Evolutionary conservation across 192 early-diverging fungal genomes (phyloP), one percentile per base, ranked within the genome.

Genomic region (Backusella morwellensis): DNA sequence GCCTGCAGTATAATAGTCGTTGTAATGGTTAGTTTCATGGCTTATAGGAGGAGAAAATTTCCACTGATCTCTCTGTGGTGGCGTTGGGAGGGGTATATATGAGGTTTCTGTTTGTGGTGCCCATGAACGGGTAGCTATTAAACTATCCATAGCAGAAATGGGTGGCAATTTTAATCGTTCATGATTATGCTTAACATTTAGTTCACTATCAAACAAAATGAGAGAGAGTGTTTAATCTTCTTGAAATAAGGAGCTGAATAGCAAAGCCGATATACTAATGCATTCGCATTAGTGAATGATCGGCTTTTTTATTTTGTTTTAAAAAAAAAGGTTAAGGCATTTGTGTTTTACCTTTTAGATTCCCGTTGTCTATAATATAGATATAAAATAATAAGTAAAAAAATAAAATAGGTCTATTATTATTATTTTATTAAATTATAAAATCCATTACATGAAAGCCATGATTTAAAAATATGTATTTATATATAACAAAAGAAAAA

Each of bases 91-190:
- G 26, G 23, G 44, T 42, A 17, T 32, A 23, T 72, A 34, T n/a
- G 56, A 41, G 8, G 70, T 5, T 12, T 54, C 14, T 23, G 35
- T 21, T 29, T 47, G 41, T 72, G 73, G 73, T 32, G 17, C 44
- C 73, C 73, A 74, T 35, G 36, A 38, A 41, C 73, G 73, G 11
- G 3, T 66, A 6, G 73, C 54, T 41, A 74, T 40, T 29, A 56
- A 66, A 17, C 40, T 35, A 41, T 74, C 56, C 56, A 74, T 74
- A 40, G 56, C 56, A 63, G 73, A 74, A 17, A 74, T 74, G 2
- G 73, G 73, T 32, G 73, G 73, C 9, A 74, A 14, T 26, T 63
- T 74, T 17, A 74, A 63, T 38, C 54, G 47, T 38, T 63, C 72
- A 32, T 47, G 56, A 1, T 9, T 29, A 29, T 9, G 56, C 8